Conservation (phyloP, 805 yeast genomes). For the Candida patagonica region DNA sequence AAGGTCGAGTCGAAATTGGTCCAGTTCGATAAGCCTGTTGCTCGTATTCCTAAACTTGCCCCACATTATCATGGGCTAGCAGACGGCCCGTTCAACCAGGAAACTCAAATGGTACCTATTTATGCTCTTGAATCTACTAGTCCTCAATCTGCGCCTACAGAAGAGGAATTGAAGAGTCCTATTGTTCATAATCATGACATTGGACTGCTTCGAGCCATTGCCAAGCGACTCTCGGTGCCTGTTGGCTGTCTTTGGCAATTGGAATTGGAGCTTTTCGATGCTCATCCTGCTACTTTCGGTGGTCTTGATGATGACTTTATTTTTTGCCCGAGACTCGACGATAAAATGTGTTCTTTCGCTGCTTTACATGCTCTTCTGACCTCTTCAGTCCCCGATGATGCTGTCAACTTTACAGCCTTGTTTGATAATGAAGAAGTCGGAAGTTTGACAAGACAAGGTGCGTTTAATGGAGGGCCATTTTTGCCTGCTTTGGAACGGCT, state of each 20-base stretch:
- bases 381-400: slow-evolving; percentile 27
- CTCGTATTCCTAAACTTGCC: slow-evolving; percentile 70
- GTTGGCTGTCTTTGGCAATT: slow-evolving; percentile 57
- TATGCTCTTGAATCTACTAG: slow-evolving; percentile 41
- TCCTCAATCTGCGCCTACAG: slow-evolving; percentile 34
- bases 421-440: slow-evolving; percentile 85
- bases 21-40: slow-evolving; percentile 36
- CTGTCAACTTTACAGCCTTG: slow-evolving; percentile 46
- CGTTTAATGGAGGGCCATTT: slow-evolving; percentile 59
- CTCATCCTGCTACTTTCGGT: slow-evolving; percentile 69
- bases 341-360: slow-evolving; percentile 71
- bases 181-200: slow-evolving; percentile 61
- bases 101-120: slow-evolving; percentile 68
- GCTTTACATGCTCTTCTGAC: slow-evolving; percentile 55
- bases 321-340: slow-evolving; percentile 78
- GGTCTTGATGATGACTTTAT: slow-evolving; percentile 71
- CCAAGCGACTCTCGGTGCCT: slow-evolving; percentile 47
- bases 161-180: slow-evolving; percentile 60
- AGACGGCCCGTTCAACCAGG: slow-evolving; percentile 57
- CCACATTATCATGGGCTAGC: slow-evolving; percentile 71
- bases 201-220: slow-evolving; percentile 56
- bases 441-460: slow-evolving; percentile 71
- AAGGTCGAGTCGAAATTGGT: slow-evolving; percentile 22
- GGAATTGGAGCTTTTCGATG: slow-evolving; percentile 74
- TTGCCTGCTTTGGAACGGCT: slow-evolving; percentile 53